Base-by-base conservation (phyloP, 2,329 filamentous ascomycete species). In the Orbilia quercus region DNA sequence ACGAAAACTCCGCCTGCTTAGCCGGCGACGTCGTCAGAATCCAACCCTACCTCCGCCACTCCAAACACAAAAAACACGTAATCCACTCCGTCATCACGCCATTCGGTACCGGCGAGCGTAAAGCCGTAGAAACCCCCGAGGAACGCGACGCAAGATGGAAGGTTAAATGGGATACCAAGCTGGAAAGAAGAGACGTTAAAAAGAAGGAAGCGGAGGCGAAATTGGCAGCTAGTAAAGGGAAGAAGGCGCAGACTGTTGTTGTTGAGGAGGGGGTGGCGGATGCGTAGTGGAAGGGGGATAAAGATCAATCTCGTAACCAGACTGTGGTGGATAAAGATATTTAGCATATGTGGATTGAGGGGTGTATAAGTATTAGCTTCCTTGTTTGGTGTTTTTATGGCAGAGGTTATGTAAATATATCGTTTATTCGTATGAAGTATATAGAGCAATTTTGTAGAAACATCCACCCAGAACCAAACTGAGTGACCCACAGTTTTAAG, bases 11-110 rank as follows among this genome's bases (percentile, higher is more conserved):
- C 76, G 92, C 90, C 23, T 85, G 92, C 38, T 85, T 88, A 67
- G 85, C 86, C 55, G 91, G 91, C 79, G 91, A 95, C 80, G 86
- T 94, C 1, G 87, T 95, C 25, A 85, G 87, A 75, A 90, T 94
- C 77, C 83, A 84, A 6, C 84, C 87, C 3, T 88, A 88, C 65
- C 88, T 85, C 85, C 86, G 87, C 58, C 86, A 86, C 5, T 88
- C 86, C 42, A 87, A 87, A 75, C 82, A 84, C 75, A 91, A 93
- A 77, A 86, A 87, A 23, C 90, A 94, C 78, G 88, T 93, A 36
- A 88, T 95, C 25, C 88, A 89, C 75, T 83, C 85, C 74, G 92
- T 95, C 76, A 85, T 94, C 74, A 88, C 90, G 2, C 91, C 90
- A 1, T 87, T 86, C 70, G 89, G 90, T 16, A 82, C 83, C 59